Percentiles rank a stretch among this genome's conserved stretches.
phyloP scores from a whole-genome alignment of 140 eudicot species.

The Anethum foeniculum region DNA sequence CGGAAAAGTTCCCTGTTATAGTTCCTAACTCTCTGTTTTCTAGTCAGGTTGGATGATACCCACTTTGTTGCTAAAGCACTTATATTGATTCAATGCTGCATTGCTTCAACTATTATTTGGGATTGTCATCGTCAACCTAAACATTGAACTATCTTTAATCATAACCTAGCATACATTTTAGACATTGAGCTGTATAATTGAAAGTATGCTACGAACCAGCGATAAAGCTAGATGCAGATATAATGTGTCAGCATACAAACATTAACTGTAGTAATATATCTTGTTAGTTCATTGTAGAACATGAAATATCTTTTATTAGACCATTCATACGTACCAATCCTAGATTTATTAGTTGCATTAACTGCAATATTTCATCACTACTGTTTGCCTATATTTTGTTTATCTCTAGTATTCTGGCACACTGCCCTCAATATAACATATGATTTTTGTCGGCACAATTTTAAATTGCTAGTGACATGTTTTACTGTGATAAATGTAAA shows the following conservation, averaged over 20 bases:
- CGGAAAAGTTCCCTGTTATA: constrained; percentile 69
- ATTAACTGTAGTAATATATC: background rate
- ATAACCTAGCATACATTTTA: background rate
- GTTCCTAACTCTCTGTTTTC: constrained; percentile 91
- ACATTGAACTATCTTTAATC: background rate
- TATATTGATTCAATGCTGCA: constrained; percentile 2
- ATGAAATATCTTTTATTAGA: background rate
- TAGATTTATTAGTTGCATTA: background rate
- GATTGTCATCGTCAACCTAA: background rate
- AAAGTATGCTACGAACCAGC: background rate
- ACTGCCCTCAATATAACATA: background rate
- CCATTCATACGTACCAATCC: background rate
- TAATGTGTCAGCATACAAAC: background rate
- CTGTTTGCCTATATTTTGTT: background rate
- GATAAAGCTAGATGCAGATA: background rate
- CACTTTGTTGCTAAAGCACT: background rate
- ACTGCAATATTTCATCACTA: background rate
- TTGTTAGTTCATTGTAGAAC: background rate
- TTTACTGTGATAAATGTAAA: background rate
- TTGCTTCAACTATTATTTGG: constrained; percentile 1
- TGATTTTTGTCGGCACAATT: background rate
- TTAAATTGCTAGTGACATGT: background rate
- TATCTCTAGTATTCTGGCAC: background rate
- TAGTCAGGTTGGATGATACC: constrained; percentile 63
- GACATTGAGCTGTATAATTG: background rate